phyloP scores from a whole-genome alignment of 2,329 filamentous ascomycete genomes.

The Botrytis elliptica region DNA sequence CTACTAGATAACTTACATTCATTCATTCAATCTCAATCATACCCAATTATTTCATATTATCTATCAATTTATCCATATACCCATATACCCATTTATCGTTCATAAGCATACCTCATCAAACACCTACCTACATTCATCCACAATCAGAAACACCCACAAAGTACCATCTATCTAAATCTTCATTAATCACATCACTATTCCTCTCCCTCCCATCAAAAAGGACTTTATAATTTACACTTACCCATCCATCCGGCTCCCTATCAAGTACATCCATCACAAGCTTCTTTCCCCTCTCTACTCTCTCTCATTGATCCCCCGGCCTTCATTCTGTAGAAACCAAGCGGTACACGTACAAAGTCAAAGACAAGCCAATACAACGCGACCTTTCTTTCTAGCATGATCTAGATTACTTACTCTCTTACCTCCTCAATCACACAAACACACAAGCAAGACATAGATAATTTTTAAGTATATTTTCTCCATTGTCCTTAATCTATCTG shows the following conservation, averaged over 20 bases:
- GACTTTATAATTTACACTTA: neutral
- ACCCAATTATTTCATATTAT: too few species aligned
- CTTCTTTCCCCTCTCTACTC: neutral
- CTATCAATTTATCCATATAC: too few species aligned
- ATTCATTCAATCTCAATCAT: too few species aligned
- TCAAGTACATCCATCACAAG: too few species aligned
- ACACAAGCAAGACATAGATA: neutral
- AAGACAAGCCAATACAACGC: neutral
- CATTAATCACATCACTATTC: too few species aligned
- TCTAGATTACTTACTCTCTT: neutral
- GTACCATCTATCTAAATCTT: accelerated
- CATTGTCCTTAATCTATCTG: conserved; percentile 7
- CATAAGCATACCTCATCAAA: too few species aligned
- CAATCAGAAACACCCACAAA: too few species aligned
- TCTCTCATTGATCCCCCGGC: neutral
- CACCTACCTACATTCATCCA: too few species aligned
- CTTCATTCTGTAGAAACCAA: neutral
- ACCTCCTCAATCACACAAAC: neutral
- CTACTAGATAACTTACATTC: too few species aligned
- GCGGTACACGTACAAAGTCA: neutral
- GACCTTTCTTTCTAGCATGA: neutral
- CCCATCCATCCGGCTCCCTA: too few species aligned
- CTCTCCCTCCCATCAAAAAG: neutral
- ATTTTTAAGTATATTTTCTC: neutral
- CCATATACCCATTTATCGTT: too few species aligned